phyloP scores from a whole-genome alignment of 768 basidiomycete genomes.

The Leucosporidium scottii region DNA sequence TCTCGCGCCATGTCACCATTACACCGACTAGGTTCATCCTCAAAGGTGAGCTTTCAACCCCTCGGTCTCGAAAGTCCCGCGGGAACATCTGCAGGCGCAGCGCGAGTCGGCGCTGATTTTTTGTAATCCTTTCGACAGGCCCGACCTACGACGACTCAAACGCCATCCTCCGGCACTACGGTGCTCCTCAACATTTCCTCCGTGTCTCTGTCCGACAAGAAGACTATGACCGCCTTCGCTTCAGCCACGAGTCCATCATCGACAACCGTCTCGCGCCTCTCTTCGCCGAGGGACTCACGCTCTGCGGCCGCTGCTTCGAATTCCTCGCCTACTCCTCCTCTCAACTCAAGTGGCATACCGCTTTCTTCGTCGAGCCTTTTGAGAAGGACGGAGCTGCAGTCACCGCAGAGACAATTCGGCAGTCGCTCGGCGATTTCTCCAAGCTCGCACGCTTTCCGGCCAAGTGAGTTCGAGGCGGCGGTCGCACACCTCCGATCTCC shows the following conservation, averaged over 20 bases:
- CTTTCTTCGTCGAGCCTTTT: slow-evolving; percentile 59
- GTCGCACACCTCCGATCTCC: too few species aligned
- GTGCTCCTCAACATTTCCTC: slow-evolving; percentile 60
- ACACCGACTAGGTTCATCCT: neutral
- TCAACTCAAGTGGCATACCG: slow-evolving; percentile 16
- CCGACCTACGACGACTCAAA: slow-evolving; percentile 59
- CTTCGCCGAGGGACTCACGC: slow-evolving; percentile 53
- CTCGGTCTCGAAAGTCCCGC: too few species aligned
- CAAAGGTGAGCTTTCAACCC: too few species aligned
- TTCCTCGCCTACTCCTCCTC: slow-evolving; percentile 18
- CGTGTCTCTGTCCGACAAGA: slow-evolving; percentile 82
- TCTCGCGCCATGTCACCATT: neutral
- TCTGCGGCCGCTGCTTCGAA: slow-evolving; percentile 5
- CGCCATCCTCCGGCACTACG: slow-evolving; percentile 63
- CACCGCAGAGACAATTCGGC: slow-evolving; percentile 56
- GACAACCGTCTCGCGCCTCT: slow-evolving; percentile 54
- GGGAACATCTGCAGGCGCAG: too few species aligned
- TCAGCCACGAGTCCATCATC: slow-evolving; percentile 56
- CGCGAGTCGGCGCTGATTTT: too few species aligned
- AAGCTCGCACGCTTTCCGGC: slow-evolving; percentile 14
- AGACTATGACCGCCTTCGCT: slow-evolving; percentile 63
- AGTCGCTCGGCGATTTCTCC: slow-evolving; percentile 61
- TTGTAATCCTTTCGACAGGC: too few species aligned
- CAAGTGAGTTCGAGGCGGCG: neutral
- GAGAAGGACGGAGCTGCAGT: slow-evolving; percentile 48